Evolutionary conservation across 108 stramenopile genomes (phyloP).

Genomic region (Pseudonitzschia pungens): DNA sequence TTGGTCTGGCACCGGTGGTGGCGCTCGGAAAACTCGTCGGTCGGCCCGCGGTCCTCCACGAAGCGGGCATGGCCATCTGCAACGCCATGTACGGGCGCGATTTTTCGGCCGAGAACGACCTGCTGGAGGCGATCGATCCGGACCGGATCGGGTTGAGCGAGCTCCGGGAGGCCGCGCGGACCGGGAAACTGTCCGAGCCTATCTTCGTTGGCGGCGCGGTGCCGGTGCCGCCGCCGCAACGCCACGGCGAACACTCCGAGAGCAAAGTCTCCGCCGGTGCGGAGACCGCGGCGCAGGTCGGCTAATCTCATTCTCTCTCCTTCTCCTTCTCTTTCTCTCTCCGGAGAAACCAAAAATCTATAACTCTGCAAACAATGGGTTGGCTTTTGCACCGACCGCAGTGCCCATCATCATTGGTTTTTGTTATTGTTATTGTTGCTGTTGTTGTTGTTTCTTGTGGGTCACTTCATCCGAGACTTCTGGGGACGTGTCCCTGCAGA

Average conservation of each 20-base stretch:
- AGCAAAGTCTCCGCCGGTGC: too few species aligned
- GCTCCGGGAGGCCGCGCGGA: constrained; percentile 29
- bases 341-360: too few species aligned
- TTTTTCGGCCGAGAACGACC: constrained; percentile 60
- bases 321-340: too few species aligned
- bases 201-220: too few species aligned
- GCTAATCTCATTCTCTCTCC: too few species aligned
- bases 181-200: constrained; percentile 6
- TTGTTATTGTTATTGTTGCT: too few species aligned
- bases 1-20: constrained; percentile 52
- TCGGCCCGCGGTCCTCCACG: constrained; percentile 57
- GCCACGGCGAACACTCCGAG: too few species aligned
- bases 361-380: too few species aligned
- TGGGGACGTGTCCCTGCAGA: constrained; percentile 22
- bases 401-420: too few species aligned
- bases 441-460: not conserved
- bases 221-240: too few species aligned
- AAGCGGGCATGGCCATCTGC: constrained; percentile 52
- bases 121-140: constrained; percentile 50
- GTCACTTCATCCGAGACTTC: not conserved
- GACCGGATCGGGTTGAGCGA: constrained; percentile 17
- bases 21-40: constrained; percentile 47
- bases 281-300: too few species aligned
- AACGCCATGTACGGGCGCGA: constrained; percentile 71
- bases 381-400: too few species aligned